phyloP scores from a whole-genome alignment of 805 yeast species.

The Candida ipomoeae region DNA sequence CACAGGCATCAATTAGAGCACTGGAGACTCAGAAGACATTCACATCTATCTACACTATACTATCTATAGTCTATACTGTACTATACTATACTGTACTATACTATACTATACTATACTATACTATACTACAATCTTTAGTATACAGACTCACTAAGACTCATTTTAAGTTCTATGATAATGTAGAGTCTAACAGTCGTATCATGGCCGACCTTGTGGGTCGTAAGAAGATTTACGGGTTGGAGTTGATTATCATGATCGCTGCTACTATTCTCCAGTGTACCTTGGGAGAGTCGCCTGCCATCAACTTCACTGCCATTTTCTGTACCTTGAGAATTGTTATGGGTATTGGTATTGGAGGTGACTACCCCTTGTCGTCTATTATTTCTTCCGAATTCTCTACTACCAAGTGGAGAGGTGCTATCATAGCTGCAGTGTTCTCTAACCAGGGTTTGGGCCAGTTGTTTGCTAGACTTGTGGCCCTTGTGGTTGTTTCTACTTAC shows the following conservation, averaged over 20 bases:
- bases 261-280: conserved; percentile 78
- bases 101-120: too few species aligned
- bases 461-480: conserved; percentile 78
- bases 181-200: too few species aligned
- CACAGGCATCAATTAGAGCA: too few species aligned
- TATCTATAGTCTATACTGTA: too few species aligned
- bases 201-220: conserved; percentile 81
- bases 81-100: too few species aligned
- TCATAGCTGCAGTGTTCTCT: conserved; percentile 93
- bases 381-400: conserved; percentile 90
- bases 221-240: conserved; percentile 82
- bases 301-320: conserved; percentile 69
- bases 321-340: conserved; percentile 75
- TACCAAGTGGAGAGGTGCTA: conserved; percentile 97
- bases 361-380: conserved; percentile 90
- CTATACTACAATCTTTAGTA: too few species aligned
- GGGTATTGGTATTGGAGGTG: conserved; percentile 99
- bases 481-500: conserved; percentile 73
- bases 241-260: conserved; percentile 76
- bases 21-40: too few species aligned
- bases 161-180: too few species aligned
- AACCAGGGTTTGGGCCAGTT: conserved; percentile 98
- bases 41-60: too few species aligned
- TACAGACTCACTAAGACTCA: too few species aligned
- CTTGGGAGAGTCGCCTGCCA: conserved; percentile 66